phyloP scores from a whole-genome alignment of 1,284 basidiomycete species.

The Pterulicium gracile region DNA sequence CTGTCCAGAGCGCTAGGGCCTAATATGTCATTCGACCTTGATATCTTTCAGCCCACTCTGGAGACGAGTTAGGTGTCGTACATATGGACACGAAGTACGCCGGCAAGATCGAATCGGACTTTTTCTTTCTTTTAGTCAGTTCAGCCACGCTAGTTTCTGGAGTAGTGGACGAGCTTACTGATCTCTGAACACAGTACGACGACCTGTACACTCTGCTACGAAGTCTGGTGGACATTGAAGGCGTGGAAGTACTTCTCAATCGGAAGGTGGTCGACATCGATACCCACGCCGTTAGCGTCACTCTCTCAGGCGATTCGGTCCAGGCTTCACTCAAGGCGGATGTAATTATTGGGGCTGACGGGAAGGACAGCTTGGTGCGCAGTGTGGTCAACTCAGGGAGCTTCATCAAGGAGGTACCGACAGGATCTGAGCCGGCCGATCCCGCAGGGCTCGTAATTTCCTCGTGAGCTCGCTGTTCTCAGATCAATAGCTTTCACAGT shows the following conservation, averaged over 20 bases:
- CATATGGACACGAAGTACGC: neutral
- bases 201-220: conserved; percentile 43
- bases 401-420: too few relatives aligned
- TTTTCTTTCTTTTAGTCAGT: neutral
- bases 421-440: too few relatives aligned
- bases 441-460: too few relatives aligned
- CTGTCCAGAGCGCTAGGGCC: too few relatives aligned
- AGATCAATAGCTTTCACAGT: too few relatives aligned
- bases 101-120: neutral
- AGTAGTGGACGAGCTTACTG: conserved; percentile 16
- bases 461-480: too few relatives aligned
- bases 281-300: conserved; percentile 23
- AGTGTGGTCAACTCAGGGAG: too few relatives aligned
- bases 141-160: conserved; percentile 18
- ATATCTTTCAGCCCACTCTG: neutral
- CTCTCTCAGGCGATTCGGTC: conserved; percentile 16
- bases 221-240: conserved; percentile 32
- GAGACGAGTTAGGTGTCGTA: neutral
- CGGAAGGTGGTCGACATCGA: conserved; percentile 34
- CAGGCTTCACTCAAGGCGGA: conserved; percentile 25
- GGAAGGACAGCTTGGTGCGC: conserved; percentile 42
- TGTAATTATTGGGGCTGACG: conserved; percentile 44
- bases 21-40: too few relatives aligned
- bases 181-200: conserved; percentile 34
- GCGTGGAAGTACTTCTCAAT: conserved; percentile 37